A percentile compares a stretch with the other conserved stretches of the same genome.
These are phyloP conservation scores for Candida vaughaniae DNA, from an alignment of 805 yeast species.

Conservation along the genomic window DNA sequence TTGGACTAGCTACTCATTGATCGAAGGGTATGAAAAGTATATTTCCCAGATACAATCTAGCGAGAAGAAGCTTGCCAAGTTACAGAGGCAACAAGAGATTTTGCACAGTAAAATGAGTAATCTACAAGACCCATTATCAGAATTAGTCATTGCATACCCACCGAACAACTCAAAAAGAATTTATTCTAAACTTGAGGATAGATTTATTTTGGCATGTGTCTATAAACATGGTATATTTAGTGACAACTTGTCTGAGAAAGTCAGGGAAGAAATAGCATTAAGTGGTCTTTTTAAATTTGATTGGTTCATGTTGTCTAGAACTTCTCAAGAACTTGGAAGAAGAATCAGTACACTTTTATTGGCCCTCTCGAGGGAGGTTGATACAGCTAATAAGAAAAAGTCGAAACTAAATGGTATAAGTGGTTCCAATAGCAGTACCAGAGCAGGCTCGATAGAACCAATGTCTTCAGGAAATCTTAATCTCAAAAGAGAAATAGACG, in stretches of 20 bases:
- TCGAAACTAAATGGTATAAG: slow-evolving; percentile 16
- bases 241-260: slow-evolving; percentile 58
- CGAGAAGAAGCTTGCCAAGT: slow-evolving; percentile 61
- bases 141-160: slow-evolving; percentile 66
- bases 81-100: slow-evolving; percentile 54
- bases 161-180: slow-evolving; percentile 80
- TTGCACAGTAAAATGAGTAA: slow-evolving; percentile 53
- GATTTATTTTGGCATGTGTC: slow-evolving; percentile 60
- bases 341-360: slow-evolving; percentile 65
- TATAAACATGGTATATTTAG: slow-evolving; percentile 64
- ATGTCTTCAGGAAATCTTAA: not conserved
- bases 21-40: slow-evolving; percentile 73
- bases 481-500: slow-evolving; percentile 5
- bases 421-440: slow-evolving; percentile 25
- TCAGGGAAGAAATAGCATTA: slow-evolving; percentile 60
- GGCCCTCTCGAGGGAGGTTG: slow-evolving; percentile 69
- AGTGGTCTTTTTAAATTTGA: slow-evolving; percentile 68
- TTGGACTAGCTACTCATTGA: slow-evolving; percentile 58
- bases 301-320: slow-evolving; percentile 71
- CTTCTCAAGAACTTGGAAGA: slow-evolving; percentile 69
- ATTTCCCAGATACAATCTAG: slow-evolving; percentile 70
- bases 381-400: slow-evolving; percentile 41
- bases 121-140: slow-evolving; percentile 59
- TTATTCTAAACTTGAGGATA: slow-evolving; percentile 68
- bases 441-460: slow-evolving; percentile 40